phyloP scores from a whole-genome alignment of 306 rosid species.

The Urtica urens region DNA sequence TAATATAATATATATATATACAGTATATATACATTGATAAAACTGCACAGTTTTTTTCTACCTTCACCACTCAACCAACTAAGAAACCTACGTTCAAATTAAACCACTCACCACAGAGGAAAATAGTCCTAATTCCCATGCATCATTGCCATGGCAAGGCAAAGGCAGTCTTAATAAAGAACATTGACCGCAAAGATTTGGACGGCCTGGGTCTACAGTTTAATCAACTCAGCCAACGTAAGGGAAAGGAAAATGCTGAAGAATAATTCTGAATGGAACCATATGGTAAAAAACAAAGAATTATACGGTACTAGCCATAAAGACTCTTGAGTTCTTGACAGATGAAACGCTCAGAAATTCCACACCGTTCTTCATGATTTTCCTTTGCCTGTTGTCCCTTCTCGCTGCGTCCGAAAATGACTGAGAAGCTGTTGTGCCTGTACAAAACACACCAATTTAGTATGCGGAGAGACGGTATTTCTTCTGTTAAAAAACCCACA shows the following conservation, averaged over 20 bases:
- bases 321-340: conserved; percentile 5
- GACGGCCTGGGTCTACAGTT: too few species aligned
- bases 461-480: too few species aligned
- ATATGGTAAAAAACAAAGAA: conserved; percentile 32
- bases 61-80: conserved; percentile 14
- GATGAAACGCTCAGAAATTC: conserved; percentile 2
- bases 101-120: conserved; percentile 1
- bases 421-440: conserved; percentile 96
- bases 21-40: conserved; percentile 26
- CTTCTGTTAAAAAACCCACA: too few species aligned
- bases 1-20: conserved; percentile 32
- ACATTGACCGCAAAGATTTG: too few species aligned
- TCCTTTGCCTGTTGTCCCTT: conserved; percentile 50
- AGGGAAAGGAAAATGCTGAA: background rate
- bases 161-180: too few species aligned
- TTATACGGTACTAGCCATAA: conserved; percentile 19
- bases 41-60: conserved; percentile 7
- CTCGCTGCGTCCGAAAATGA: conserved; percentile 76
- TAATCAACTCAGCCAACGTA: background rate
- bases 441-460: too few species aligned
- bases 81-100: conserved; percentile 12
- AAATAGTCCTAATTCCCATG: background rate
- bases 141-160: too few species aligned
- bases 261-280: conserved; percentile 14
- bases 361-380: conserved; percentile 37